Evolutionary conservation across 2,329 filamentous ascomycete species (phyloP).

Genomic region (Uncinocarpus reesii): DNA sequence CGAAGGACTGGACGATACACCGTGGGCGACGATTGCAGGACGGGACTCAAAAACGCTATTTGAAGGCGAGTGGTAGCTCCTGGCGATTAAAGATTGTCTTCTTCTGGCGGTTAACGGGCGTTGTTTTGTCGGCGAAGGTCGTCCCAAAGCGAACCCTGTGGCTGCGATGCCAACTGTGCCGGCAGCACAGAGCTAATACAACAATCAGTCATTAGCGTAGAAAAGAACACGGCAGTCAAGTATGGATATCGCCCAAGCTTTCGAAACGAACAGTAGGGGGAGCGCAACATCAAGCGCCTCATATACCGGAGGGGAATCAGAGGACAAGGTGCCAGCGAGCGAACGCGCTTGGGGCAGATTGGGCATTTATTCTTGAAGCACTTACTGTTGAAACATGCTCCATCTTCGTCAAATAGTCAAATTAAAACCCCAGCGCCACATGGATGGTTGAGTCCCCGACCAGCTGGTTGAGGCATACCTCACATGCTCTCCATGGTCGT

Average conservation of each 20-base stretch:
- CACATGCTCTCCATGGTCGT: neutral
- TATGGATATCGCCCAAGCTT: constrained; percentile 12
- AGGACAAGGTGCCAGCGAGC: neutral
- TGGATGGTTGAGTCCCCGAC: constrained; percentile 12
- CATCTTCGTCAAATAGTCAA: constrained; percentile 17
- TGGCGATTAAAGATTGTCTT: constrained; percentile 6
- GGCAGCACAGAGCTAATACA: constrained; percentile 49
- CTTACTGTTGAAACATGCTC: constrained; percentile 29
- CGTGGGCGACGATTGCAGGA: constrained; percentile 6
- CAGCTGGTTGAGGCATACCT: neutral
- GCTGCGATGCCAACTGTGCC: constrained; percentile 53
- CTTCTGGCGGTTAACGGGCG: constrained; percentile 11
- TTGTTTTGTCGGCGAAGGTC: constrained; percentile 31
- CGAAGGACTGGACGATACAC: neutral
- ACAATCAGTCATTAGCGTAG: neutral
- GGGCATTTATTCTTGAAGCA: neutral
- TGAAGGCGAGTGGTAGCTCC: constrained; percentile 1
- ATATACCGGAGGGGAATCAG: neutral
- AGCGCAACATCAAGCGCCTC: too few relatives aligned
- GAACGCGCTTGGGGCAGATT: neutral
- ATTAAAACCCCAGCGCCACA: constrained; percentile 14
- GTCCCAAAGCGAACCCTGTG: constrained; percentile 49
- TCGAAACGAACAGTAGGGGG: neutral
- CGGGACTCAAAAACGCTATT: constrained; percentile 1
- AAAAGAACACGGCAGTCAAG: neutral